Evolutionary conservation across 208 protist species (phyloP).

Genomic region (Trichomonas gallinae): DNA sequence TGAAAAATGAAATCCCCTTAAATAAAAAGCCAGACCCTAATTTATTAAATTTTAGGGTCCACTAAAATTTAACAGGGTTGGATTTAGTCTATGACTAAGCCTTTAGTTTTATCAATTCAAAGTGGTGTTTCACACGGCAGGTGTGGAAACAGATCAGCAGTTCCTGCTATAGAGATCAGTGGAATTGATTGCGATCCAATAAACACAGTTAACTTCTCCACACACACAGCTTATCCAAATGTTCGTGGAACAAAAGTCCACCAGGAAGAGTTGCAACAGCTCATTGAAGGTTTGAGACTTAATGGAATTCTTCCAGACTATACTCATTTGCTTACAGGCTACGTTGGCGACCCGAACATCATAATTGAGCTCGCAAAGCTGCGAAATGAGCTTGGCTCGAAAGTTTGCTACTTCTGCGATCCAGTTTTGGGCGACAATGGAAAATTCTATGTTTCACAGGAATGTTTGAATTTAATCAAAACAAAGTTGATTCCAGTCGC

Average conservation of each 20-base stretch:
- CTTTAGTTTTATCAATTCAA: slow-evolving; percentile 10
- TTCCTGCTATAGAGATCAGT: not conserved
- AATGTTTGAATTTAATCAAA: not conserved
- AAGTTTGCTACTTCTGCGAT: not conserved
- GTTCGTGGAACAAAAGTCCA: not conserved
- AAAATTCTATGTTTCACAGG: not conserved
- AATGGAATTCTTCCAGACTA: not conserved
- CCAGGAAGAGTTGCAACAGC: not conserved
- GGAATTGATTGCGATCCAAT: slow-evolving; percentile 13
- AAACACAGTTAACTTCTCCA: slow-evolving; percentile 22
- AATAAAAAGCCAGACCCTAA: no score
- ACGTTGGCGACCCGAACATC: not conserved
- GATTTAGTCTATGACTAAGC: not conserved
- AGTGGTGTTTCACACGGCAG: not conserved
- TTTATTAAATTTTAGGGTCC: not conserved
- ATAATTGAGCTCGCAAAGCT: not conserved
- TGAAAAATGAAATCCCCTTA: no score
- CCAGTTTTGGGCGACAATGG: not conserved
- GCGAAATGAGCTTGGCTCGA: not conserved
- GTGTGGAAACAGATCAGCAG: not conserved
- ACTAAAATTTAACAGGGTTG: not conserved
- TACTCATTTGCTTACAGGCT: not conserved
- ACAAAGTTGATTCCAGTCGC: not conserved
- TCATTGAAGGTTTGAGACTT: not conserved
- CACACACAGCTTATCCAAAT: not conserved